phyloP scores from a whole-genome alignment of 148 eudicot genomes.

The Rhododendron williamsianum region DNA sequence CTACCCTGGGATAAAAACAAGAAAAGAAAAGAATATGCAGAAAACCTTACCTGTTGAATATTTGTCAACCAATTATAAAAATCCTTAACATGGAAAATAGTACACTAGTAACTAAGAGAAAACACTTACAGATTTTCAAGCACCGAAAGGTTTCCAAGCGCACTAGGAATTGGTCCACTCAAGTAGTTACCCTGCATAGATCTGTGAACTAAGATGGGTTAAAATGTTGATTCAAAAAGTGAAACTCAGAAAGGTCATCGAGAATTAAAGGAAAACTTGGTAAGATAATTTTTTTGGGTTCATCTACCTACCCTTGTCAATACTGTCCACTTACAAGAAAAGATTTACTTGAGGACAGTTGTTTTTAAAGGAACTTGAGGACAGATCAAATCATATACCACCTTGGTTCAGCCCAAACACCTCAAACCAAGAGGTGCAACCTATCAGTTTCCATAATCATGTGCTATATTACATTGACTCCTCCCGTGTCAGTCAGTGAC shows the following conservation, averaged over 20 bases:
- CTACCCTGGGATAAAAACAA: background rate
- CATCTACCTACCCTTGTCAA: constrained; percentile 4
- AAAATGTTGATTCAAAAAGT: background rate
- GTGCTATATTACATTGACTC: background rate
- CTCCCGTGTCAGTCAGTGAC: background rate
- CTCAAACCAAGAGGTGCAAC: background rate
- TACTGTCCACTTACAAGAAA: background rate
- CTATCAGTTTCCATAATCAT: background rate
- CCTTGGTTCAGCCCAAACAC: background rate
- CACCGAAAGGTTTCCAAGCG: constrained; percentile 68
- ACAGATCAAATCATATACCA: background rate
- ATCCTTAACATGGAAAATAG: background rate
- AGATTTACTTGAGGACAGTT: background rate
- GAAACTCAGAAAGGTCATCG: background rate
- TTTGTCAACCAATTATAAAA: background rate
- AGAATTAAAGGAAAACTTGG: background rate
- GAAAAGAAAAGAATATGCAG: background rate
- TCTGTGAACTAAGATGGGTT: constrained; percentile 32
- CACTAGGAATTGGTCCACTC: constrained; percentile 67
- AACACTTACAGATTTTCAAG: constrained; percentile 77
- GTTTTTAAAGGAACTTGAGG: too few relatives aligned
- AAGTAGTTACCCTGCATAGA: constrained; percentile 87
- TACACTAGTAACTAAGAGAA: background rate
- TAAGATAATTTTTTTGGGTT: background rate
- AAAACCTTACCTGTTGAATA: background rate